A percentile compares a stretch with the other conserved stretches of the same genome.
Conservation (phyloP, 2,329 filamentous ascomycete species). For the Annulohypoxylon truncatum region DNA sequence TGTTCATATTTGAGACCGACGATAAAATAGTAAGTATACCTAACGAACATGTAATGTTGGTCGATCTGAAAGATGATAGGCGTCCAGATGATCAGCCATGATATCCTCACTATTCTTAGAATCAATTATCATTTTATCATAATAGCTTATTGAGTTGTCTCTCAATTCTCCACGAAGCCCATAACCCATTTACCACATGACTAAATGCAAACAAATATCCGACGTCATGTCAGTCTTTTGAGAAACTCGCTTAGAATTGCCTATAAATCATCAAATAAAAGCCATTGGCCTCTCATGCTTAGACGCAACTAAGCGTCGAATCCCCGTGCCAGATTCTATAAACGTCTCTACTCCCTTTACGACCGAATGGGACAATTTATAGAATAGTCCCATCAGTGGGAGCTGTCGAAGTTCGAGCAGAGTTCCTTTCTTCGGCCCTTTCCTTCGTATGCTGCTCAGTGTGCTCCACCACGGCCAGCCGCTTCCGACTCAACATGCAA, state of each 20-base stretch:
- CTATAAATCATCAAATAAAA: not conserved
- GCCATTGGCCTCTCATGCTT: not conserved
- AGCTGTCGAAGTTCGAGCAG: slow-evolving; percentile 2
- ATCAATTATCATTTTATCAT: not conserved
- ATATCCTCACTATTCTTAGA: not conserved
- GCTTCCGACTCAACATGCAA: slow-evolving; percentile 54
- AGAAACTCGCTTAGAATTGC: not conserved
- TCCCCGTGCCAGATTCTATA: not conserved
- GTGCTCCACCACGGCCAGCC: slow-evolving; percentile 47
- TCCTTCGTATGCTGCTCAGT: slow-evolving; percentile 42
- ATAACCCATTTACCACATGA: not conserved
- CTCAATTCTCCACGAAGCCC: not conserved
- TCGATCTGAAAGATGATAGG: not conserved
- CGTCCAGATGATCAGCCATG: too few species aligned
- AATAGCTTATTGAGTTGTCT: not conserved
- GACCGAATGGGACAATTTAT: not conserved
- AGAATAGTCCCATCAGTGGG: not conserved
- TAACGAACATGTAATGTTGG: not conserved
- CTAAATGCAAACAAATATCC: not conserved
- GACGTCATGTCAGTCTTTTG: not conserved
- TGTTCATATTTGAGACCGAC: too few species aligned
- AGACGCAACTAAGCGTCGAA: not conserved
- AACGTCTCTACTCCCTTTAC: not conserved
- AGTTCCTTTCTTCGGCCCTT: slow-evolving; percentile 44
- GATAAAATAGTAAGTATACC: not conserved